Conservation (phyloP, 345 rosid genomes). For the Citrus cavaleriei region DNA sequence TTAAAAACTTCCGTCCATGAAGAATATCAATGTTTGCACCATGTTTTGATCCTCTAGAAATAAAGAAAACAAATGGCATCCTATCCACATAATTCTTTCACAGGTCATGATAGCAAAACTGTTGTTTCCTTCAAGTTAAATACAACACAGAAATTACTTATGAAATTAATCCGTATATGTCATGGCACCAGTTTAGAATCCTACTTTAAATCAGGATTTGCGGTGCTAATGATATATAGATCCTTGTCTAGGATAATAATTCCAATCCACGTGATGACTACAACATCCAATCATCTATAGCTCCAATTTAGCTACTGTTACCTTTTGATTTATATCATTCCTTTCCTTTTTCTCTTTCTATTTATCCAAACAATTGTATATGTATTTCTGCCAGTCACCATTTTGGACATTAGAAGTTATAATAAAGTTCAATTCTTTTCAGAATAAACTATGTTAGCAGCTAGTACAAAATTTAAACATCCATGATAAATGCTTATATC, state of each 20-base stretch:
- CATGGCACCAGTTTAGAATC: not conserved
- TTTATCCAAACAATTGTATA: not conserved
- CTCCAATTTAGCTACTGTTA: not conserved
- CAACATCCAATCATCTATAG: not conserved
- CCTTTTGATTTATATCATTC: not conserved
- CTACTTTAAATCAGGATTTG: not conserved
- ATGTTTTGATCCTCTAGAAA: not conserved
- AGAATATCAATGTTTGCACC: not conserved
- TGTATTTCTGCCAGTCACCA: not conserved
- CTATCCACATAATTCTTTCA: not conserved
- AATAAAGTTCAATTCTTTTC: not conserved
- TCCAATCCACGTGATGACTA: not conserved
- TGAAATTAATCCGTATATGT: not conserved
- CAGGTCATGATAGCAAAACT: not conserved
- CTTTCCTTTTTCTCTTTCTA: not conserved
- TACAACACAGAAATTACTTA: not conserved
- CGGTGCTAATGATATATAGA: not conserved
- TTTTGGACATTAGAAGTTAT: not conserved
- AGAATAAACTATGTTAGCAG: not conserved
- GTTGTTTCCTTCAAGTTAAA: not conserved
- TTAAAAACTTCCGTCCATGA: not conserved
- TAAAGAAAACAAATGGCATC: not conserved
- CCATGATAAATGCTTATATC: not conserved
- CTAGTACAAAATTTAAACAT: constrained; percentile 3
- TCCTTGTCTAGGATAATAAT: not conserved